Conservation (phyloP, 331 rosid genomes). For the Saraca asoca region DNA sequence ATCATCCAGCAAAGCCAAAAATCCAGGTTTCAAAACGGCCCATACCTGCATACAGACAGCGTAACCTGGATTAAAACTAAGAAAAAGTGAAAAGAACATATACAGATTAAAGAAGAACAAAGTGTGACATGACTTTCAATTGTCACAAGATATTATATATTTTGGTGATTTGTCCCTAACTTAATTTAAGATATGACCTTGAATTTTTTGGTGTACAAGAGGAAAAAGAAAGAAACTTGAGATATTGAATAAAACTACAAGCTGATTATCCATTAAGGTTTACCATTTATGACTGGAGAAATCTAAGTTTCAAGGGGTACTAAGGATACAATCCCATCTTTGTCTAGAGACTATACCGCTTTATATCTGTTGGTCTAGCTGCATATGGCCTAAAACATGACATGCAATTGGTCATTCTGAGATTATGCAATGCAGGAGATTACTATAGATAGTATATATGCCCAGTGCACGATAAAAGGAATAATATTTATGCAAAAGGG, state of each 20-base stretch:
- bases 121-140: slow-evolving; percentile 9
- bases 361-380: background rate
- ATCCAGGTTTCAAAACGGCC: slow-evolving; percentile 97
- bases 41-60: slow-evolving; percentile 68
- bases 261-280: slow-evolving; percentile 5
- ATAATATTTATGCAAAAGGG: slow-evolving; percentile 12
- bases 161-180: background rate
- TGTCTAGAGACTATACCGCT: background rate
- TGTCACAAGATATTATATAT: slow-evolving; percentile 8
- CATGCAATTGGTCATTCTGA: background rate
- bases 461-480: background rate
- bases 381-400: slow-evolving; percentile 18
- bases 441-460: slow-evolving; percentile 13
- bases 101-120: slow-evolving; percentile 6
- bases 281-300: slow-evolving; percentile 21
- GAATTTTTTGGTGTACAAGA: too few species aligned
- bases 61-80: slow-evolving; percentile 32
- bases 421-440: slow-evolving; percentile 8
- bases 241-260: slow-evolving; percentile 10
- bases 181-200: too few species aligned
- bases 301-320: background rate
- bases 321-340: slow-evolving; percentile 2
- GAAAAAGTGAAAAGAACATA: slow-evolving; percentile 17
- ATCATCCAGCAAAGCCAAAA: slow-evolving; percentile 89
- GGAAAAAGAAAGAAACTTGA: background rate